Conservation (phyloP, 169 alveolate species). For the Babesia bigemina region DNA sequence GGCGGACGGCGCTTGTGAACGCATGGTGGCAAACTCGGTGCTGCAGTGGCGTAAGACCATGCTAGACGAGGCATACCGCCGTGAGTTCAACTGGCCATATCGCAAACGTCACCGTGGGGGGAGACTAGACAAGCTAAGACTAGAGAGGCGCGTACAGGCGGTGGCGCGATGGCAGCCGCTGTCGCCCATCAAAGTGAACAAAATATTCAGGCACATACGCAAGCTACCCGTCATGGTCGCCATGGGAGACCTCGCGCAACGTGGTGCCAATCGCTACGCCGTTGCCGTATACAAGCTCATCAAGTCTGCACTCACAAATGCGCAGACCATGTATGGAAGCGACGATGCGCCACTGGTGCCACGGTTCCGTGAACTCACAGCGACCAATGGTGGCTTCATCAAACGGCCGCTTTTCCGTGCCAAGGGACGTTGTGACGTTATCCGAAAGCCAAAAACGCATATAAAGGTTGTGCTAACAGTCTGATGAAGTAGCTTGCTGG, state of each 20-base stretch:
- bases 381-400: constrained; percentile 65
- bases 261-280: constrained; percentile 65
- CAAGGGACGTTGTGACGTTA: constrained; percentile 66
- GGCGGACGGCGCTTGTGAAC: constrained; percentile 51
- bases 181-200: constrained; percentile 61
- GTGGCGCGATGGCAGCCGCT: constrained; percentile 42
- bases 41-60: constrained; percentile 39
- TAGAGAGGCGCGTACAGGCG: constrained; percentile 51
- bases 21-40: constrained; percentile 58
- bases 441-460: constrained; percentile 67
- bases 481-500: background rate
- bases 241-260: constrained; percentile 64
- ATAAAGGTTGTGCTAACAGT: constrained; percentile 53
- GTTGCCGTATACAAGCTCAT: constrained; percentile 60
- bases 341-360: constrained; percentile 51
- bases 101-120: constrained; percentile 68
- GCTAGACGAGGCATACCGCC: constrained; percentile 46
- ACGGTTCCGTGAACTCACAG: constrained; percentile 57
- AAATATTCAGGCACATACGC: constrained; percentile 53
- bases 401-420: constrained; percentile 65
- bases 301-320: constrained; percentile 62
- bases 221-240: constrained; percentile 70
- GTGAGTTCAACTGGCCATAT: constrained; percentile 48
- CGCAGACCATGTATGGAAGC: constrained; percentile 50
- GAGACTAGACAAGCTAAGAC: constrained; percentile 21